Conservation (phyloP, 148 eudicot species). For the Limonium bicolor region DNA sequence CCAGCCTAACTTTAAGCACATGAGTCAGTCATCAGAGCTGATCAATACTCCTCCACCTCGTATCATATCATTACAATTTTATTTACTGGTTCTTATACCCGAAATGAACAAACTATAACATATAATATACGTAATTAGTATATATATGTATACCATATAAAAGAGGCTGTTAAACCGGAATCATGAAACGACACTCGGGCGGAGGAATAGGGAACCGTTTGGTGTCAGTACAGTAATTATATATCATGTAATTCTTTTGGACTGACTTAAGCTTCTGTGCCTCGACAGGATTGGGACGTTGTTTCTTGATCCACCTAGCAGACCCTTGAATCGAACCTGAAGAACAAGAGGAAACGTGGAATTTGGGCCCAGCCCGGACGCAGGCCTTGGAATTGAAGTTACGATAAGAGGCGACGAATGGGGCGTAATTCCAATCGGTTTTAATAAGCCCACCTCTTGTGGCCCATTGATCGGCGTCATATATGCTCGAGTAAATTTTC, state of each 20-base stretch:
- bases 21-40: no score
- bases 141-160: no score
- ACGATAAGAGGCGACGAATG: constrained; percentile 22
- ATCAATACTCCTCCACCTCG: no score
- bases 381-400: constrained; percentile 17
- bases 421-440: constrained; percentile 20
- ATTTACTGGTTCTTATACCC: no score
- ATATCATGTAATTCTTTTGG: constrained; percentile 25
- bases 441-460: constrained; percentile 25
- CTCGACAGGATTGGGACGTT: constrained; percentile 10
- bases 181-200: no score
- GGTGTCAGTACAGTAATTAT: constrained; percentile 23
- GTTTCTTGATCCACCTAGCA: constrained; percentile 16
- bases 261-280: constrained; percentile 16
- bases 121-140: no score
- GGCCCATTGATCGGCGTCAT: constrained; percentile 6
- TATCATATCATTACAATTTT: no score
- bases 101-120: no score
- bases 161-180: no score
- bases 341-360: constrained; percentile 4
- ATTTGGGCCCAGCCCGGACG: no score
- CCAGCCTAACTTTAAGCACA: no score
- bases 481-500: constrained; percentile 8
- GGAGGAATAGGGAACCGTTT: constrained; percentile 25
- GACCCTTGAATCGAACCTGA: background rate